Evolutionary conservation across 257 asterid genomes (phyloP).

Genomic region (Perilla frutescens): DNA sequence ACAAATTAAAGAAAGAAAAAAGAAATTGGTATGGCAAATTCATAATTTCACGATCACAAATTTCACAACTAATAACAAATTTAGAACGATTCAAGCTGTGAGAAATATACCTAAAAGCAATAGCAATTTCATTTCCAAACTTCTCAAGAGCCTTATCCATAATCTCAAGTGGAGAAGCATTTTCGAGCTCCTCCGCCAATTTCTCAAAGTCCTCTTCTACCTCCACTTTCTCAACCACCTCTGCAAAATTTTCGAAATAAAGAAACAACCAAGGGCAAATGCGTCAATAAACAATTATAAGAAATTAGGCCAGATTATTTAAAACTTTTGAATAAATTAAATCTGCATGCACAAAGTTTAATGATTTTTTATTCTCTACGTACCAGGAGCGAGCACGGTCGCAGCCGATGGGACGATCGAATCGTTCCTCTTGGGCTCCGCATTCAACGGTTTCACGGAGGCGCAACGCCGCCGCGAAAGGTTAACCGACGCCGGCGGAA

Average conservation of each 20-base stretch:
- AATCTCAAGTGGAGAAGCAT: constrained; percentile 77
- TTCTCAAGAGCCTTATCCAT: constrained; percentile 75
- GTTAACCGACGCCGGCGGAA: constrained; percentile 42
- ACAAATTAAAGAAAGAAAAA: neutral
- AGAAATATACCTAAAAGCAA: constrained; percentile 77
- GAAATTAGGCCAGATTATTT: neutral
- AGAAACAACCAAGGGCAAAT: neutral
- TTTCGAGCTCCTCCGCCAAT: constrained; percentile 60
- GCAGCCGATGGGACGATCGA: constrained; percentile 65
- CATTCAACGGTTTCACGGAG: constrained; percentile 63
- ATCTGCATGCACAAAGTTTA: neutral
- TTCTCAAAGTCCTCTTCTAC: constrained; percentile 55
- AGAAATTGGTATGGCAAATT: neutral
- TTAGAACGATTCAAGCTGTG: neutral
- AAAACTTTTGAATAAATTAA: neutral
- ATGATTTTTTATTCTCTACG: constrained; percentile 1
- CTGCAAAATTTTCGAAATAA: constrained; percentile 34
- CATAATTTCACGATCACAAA: neutral
- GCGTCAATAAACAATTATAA: neutral
- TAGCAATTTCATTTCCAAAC: constrained; percentile 72
- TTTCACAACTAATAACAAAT: neutral
- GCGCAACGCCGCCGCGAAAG: constrained; percentile 45
- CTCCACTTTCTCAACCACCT: constrained; percentile 53
- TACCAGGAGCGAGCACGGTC: constrained; percentile 55
- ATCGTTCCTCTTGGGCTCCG: constrained; percentile 60